These are phyloP conservation scores for Lomentospora prolificans DNA, from an alignment of 2,329 filamentous ascomycete species.

Conservation along the genomic window DNA sequence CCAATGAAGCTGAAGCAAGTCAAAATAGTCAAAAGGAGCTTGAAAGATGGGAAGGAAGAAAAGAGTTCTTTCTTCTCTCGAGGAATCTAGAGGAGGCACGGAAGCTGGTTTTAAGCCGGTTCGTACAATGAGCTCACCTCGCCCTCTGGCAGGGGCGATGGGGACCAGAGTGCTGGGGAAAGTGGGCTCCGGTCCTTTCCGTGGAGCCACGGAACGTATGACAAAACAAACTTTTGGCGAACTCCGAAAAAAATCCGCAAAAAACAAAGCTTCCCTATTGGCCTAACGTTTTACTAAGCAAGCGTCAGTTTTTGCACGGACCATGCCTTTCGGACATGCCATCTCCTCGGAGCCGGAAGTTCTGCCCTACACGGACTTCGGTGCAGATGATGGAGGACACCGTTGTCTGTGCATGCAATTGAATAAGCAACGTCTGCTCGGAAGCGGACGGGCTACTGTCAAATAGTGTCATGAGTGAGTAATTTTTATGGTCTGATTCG, in stretches of 20 bases:
- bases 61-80: neutral
- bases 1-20: neutral
- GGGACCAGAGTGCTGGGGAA: neutral
- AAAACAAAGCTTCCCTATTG: neutral
- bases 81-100: neutral
- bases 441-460: neutral
- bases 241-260: neutral
- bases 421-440: neutral
- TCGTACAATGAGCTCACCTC: neutral
- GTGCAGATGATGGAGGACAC: neutral
- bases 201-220: neutral
- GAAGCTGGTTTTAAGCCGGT: neutral
- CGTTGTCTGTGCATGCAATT: neutral
- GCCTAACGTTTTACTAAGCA: neutral
- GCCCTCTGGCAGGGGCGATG: too few relatives aligned
- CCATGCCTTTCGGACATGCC: neutral
- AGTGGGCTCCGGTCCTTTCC: conserved; percentile 1
- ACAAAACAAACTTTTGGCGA: neutral
- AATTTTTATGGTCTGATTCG: neutral
- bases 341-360: conserved; percentile 1
- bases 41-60: neutral
- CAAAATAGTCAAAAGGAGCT: neutral
- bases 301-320: neutral
- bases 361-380: conserved; percentile 5
- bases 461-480: neutral